These are phyloP conservation scores for Candida argentea DNA, from an alignment of 805 yeast genomes.

Conservation along the genomic window DNA sequence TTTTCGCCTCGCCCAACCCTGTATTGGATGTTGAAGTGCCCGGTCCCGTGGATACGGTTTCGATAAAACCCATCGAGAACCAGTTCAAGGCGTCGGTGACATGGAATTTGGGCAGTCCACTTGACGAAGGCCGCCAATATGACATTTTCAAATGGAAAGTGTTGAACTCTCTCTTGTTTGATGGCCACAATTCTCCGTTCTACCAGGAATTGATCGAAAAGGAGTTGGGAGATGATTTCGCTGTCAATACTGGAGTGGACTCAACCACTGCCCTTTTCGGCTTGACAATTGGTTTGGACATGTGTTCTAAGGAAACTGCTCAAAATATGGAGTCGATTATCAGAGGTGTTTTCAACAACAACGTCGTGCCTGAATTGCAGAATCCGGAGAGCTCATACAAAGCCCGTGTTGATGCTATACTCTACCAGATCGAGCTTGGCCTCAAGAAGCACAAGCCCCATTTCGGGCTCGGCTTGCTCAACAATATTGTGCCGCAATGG, in stretches of 20 bases:
- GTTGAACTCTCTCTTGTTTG: conserved; percentile 61
- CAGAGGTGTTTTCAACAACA: conserved; percentile 33
- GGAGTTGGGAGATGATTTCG: conserved; percentile 75
- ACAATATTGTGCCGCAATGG: conserved; percentile 76
- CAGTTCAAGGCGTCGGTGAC: conserved; percentile 79
- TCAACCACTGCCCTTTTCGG: conserved; percentile 66
- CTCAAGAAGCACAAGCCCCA: conserved; percentile 84
- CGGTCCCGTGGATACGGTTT: conserved; percentile 68
- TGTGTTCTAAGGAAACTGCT: conserved; percentile 39
- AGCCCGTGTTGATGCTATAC: conserved; percentile 64
- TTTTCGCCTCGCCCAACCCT: conserved; percentile 24
- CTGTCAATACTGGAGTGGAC: conserved; percentile 84
- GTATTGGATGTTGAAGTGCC: conserved; percentile 18
- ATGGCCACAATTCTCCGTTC: conserved; percentile 88
- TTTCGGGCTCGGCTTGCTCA: conserved; percentile 73
- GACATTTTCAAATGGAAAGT: conserved; percentile 65
- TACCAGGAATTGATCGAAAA: conserved; percentile 81
- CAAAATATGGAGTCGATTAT: conserved; percentile 43
- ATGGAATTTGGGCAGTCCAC: conserved; percentile 76
- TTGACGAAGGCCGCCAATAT: conserved; percentile 40
- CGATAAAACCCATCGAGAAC: conserved; percentile 47
- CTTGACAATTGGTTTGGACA: conserved; percentile 81
- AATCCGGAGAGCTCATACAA: conserved; percentile 14
- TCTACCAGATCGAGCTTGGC: conserved; percentile 77
- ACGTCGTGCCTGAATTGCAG: conserved; percentile 22